Evolutionary conservation across 148 eudicot species (phyloP).

Genomic region (Camellia lanceoleosa): DNA sequence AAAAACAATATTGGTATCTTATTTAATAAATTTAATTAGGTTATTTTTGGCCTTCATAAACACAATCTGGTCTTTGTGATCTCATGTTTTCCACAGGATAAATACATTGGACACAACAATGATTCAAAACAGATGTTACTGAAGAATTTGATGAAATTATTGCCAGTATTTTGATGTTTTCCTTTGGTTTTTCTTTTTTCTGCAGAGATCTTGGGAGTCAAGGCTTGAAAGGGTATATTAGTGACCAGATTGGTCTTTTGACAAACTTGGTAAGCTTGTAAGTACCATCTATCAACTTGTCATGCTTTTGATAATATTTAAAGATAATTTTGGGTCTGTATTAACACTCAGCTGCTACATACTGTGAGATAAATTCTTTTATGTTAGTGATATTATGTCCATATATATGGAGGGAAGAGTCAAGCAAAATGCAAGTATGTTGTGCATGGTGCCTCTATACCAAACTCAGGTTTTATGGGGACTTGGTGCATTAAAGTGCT

Average conservation of each 20-base stretch:
- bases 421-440: background rate
- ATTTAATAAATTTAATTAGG: background rate
- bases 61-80: background rate
- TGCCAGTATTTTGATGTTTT: constrained; percentile 1
- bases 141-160: background rate
- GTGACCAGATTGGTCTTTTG: too few species aligned
- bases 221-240: too few species aligned
- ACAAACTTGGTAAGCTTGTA: too few species aligned
- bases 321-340: background rate
- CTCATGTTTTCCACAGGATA: background rate
- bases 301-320: background rate
- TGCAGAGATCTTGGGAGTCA: constrained; percentile 92
- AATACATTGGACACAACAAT: background rate
- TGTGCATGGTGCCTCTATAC: background rate
- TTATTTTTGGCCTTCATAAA: background rate
- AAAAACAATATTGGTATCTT: background rate
- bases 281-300: too few species aligned
- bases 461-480: too few species aligned
- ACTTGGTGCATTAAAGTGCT: too few species aligned
- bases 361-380: background rate
- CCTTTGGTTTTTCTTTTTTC: too few species aligned
- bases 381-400: background rate
- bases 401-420: background rate
- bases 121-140: background rate
- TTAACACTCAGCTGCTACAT: background rate